Base-by-base conservation (phyloP, 2,329 filamentous ascomycete species). In the Neoscytalidium dimidiatum region DNA sequence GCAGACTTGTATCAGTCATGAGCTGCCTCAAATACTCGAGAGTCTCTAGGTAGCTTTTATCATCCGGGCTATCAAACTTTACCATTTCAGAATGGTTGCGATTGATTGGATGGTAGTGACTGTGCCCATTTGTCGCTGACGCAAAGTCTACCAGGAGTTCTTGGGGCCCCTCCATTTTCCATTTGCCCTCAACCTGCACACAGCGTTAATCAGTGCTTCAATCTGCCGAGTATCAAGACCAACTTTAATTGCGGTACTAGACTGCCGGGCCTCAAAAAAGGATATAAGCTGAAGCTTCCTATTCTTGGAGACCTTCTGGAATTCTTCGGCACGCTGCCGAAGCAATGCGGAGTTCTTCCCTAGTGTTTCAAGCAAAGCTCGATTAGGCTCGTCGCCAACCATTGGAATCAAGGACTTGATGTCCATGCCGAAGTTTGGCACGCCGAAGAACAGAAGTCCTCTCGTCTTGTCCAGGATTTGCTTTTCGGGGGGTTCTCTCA, bases 171-270 rank as follows among this genome's bases (percentile, higher is more conserved):
- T 31, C 21, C 46, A 28, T 49, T n/a, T 49, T 49, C 46, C 46
- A 49, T 14, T 17, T 8, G 1, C 14, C 26, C 14, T 26, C 23
- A 7, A 0, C 14, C 46, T 49, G 6, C 9, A 19, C 28, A 4
- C 6, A 7, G 0, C 9, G 14, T 49, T 8, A 49, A 7, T 3
- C 6, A 13, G 13, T n/a, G 1, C 1, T 29, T 7, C 2, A 11
- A 3, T n/a, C 21, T 5, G 28, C 1, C 14, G 17, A 2, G n/a
- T 0, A 2, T 7, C 3, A 4, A 13, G 1, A 5, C 14, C n/a
- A 7, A 49, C 46, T 23, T 29, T 29, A 23, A 21, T 28, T 0
- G 46, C 46, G 28, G 46, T 49, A n/a, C 1, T 21, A 14, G 46
- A 49, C 5, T 28, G 14, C 3, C n/a, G 14, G n/a, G 46, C 29